Evolutionary conservation across 225 moss, liverwort and hornwort genomes (phyloP), one percentile per base, ranked within the genome.

Genomic region (Marchantia polymorpha): DNA sequence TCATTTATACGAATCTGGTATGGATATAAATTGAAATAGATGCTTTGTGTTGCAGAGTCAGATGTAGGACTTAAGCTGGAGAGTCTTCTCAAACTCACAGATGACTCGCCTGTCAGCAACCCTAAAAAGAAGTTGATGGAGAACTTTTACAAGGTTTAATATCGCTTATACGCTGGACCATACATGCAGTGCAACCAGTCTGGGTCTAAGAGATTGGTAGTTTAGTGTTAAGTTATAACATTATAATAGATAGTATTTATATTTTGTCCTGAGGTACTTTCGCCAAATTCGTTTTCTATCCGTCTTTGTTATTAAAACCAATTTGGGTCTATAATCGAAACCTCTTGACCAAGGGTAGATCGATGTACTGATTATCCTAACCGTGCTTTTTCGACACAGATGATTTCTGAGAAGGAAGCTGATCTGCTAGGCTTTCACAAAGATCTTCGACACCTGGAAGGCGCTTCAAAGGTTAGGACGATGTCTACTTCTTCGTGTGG

Each of bases 91-190:
- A 92, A 94, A 80, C 94, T 96, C 52, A 92, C 94, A 70, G 92
- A 96, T 60, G 9, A 96, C 94, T 59, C 92, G 94, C 52, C 52
- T 75, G 92, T 92, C 31, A 88, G 91, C 72, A 93, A 91, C 78
- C 94, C 89, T 82, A 92, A 90, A 83, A 96, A 92, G 96, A 93
- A 94, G 65, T 87, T 92, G 31, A 96, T 96, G 96, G 92, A 96
- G 75, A 94, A 93, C 82, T 79, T 96, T 59, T 92, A 94, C 91
- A 96, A 96, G 94, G 94, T 91, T 82, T 47, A 47, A 19, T 4
- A 1, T 69, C 69, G 16, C 8, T 17, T 69, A 46, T 27, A 64
- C 7, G 6, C 25, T 64, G 26, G 10, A 58, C 5, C 39, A 39
- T 39, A 39, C 39, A 39, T 2, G 39, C 39, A 39, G 39, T 39